Base-by-base conservation (phyloP, 176 grass and related monocot species). In the Phoenix dactylifera region DNA sequence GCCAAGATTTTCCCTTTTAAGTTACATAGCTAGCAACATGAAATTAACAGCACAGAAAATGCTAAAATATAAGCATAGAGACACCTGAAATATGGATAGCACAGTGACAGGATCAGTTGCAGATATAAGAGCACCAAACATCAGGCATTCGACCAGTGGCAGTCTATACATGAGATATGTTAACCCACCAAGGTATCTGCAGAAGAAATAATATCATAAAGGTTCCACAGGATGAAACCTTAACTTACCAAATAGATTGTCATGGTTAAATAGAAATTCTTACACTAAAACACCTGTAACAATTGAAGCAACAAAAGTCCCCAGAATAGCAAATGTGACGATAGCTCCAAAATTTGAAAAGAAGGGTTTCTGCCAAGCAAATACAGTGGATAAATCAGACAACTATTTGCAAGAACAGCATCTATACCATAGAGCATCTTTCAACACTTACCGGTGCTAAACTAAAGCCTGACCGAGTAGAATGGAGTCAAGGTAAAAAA, bases 261-360 rank as follows among this genome's bases (percentile, higher is more conserved):
- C 4, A 28, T 28, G 26, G 26, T 28, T 28, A 28, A 28, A 28
- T 28, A 4, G 26, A 28, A 28, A 51, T 66, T 29, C 92, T 97
- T 91, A 97, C 92, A 97, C 92, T 72, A 97, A 81, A 87, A 97
- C 22, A 19, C 92, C 92, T 63, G 92, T 97, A 52, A 91, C 81
- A 58, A 91, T 60, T 22, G 92, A 80, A 80, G 92, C 92, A 80
- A 88, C 80, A 72, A 91, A 83, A 52, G 92, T 97, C 60, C 92
- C 92, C 24, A 97, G 72, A 79, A 97, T 91, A 57, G 92, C 81
- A 64, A 97, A 97, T 55, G 87, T 91, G 64, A 91, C 87, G 67
- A 97, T 97, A 14, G 92, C 92, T 68, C 92, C 92, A 60, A 97
- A 97, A 69, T 97, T 97, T 12, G 92, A 89, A 77, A 97, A 97